Base-by-base conservation (phyloP, 805 yeast species). In the Yarrowia sp. region DNA sequence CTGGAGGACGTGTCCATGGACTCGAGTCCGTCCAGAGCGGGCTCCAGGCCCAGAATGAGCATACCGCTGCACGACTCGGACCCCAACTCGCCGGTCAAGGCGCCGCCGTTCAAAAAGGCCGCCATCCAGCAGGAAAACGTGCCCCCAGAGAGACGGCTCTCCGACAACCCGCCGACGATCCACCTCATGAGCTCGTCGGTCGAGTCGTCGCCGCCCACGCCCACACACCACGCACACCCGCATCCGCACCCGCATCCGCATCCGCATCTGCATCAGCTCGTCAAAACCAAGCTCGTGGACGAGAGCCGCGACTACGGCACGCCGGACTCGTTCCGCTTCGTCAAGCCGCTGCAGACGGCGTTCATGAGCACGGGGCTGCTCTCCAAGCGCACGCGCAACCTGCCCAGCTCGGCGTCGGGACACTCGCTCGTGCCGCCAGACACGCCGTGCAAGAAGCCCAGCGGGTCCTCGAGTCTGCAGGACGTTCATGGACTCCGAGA, bases 261-360 rank as follows among this genome's bases (percentile, higher is more conserved):
- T 6, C 62, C 31, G 21, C 51, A 46, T 16, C 21, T 24, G 41
- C 63, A 51, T 51, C 42, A 42, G 4, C 32, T 51, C 18, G 58
- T 24, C 10, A 51, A 51, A 21, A 25, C 42, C 0, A 51, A 51
- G 24, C 12, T 35, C 2, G 39, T 41, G 3, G 49, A 42, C 33
- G 36, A 36, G 39, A 16, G 22, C 12, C 31, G 22, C n/a, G 71
- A 71, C n/a, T 76, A 76, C 62, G 68, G 72, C 32, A 80, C 86
- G 0, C 85, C 87, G 1, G 83, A 80, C 38, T 77, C 81, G 14
- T 88, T 86, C 72, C 81, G 84, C 65, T 82, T 84, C 51, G 94
- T 88, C 21, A 88, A 87, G 70, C 97, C 97, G 2, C 78, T 90
- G 38, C 96, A 89, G 71, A 86, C 92, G 0, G 96, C 94, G 14